Evolutionary conservation across 768 basidiomycete species (phyloP).

Genomic region (Mycena capillaripes): DNA sequence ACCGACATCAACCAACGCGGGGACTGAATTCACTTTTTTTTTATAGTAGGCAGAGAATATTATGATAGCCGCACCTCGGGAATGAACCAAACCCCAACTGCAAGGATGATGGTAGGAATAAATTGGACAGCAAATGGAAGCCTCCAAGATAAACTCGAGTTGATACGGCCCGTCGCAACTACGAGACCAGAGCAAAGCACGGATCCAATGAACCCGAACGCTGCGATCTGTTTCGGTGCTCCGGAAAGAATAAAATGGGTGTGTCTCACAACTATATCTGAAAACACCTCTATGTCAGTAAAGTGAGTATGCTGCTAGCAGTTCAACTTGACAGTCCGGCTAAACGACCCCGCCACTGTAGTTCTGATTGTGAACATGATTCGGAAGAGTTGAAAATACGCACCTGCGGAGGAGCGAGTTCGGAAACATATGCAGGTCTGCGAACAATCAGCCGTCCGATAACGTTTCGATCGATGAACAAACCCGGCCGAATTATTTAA

Average conservation of each 20-base stretch:
- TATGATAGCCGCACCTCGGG: slow-evolving; percentile 48
- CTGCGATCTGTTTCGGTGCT: slow-evolving; percentile 37
- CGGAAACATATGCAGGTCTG: slow-evolving; percentile 64
- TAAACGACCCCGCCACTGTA: slow-evolving; percentile 63
- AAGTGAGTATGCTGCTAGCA: background rate
- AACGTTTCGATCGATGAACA: slow-evolving; percentile 54
- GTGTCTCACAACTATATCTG: slow-evolving; percentile 53
- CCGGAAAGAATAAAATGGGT: slow-evolving; percentile 9
- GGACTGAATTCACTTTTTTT: slow-evolving; percentile 47
- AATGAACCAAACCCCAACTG: slow-evolving; percentile 50
- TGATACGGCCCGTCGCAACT: slow-evolving; percentile 54
- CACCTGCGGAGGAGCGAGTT: slow-evolving; percentile 70
- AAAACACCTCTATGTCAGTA: background rate
- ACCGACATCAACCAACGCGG: slow-evolving; percentile 69
- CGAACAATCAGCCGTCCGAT: slow-evolving; percentile 48
- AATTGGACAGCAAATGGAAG: slow-evolving; percentile 66
- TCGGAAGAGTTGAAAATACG: slow-evolving; percentile 1
- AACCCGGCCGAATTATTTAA: slow-evolving; percentile 39
- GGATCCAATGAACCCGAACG: slow-evolving; percentile 58
- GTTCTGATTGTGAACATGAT: background rate
- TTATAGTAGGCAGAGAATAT: background rate
- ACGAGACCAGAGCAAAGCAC: slow-evolving; percentile 54
- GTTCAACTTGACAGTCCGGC: slow-evolving; percentile 58
- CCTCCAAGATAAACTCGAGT: slow-evolving; percentile 58
- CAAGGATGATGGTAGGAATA: slow-evolving; percentile 57